Evolutionary conservation across 306 rosid species (phyloP).

Genomic region (Bauhinia variegata): DNA sequence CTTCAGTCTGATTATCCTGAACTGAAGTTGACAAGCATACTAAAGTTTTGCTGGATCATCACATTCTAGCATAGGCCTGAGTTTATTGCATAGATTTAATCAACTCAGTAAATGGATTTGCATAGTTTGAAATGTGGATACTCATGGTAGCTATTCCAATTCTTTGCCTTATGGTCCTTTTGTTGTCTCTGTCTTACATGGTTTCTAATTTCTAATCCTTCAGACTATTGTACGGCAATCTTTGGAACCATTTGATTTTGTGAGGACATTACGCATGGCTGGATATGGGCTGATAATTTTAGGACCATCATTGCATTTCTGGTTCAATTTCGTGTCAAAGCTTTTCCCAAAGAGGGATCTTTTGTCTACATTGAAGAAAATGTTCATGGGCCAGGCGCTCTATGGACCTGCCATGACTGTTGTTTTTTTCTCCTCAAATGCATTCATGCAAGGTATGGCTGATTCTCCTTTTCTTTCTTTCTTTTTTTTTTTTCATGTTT

Average conservation of each 20-base stretch:
- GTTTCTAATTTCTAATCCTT: conserved; percentile 21
- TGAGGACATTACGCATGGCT: conserved; percentile 88
- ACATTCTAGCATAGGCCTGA: neutral
- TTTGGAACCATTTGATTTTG: conserved; percentile 56
- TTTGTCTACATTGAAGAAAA: conserved; percentile 77
- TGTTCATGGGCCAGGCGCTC: conserved; percentile 76
- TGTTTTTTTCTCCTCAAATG: conserved; percentile 80
- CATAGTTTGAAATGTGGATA: conserved; percentile 22
- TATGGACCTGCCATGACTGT: conserved; percentile 89
- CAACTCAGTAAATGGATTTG: conserved; percentile 20
- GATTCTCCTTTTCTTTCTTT: too few species aligned
- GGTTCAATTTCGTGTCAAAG: conserved; percentile 88
- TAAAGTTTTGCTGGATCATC: conserved; percentile 13
- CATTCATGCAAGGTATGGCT: conserved; percentile 70
- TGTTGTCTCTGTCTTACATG: conserved; percentile 22
- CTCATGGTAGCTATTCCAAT: neutral
- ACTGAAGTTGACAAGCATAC: neutral
- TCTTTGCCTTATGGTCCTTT: conserved; percentile 16
- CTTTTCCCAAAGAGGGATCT: conserved; percentile 72
- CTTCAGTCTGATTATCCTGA: conserved; percentile 4
- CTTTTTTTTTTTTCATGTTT: conserved; percentile 16
- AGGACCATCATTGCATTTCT: conserved; percentile 88
- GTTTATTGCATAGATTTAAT: conserved; percentile 11
- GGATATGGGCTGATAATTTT: conserved; percentile 80
- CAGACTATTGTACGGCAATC: conserved; percentile 58